Evolutionary conservation across 371 early-diverging fungal genomes (phyloP).

Genomic region (Zancudomyces culisetae): DNA sequence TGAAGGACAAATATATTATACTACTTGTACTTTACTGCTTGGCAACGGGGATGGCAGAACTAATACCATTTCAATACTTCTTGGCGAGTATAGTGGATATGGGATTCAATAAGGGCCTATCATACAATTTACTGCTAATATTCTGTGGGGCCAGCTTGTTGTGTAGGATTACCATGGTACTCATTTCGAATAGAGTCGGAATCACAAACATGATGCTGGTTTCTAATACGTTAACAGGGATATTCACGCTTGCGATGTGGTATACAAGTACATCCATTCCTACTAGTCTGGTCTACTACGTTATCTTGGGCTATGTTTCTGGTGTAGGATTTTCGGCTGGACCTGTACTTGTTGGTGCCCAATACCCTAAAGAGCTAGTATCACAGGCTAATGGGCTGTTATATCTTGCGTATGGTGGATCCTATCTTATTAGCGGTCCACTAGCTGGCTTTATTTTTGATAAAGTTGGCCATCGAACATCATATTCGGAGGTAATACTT

Average conservation of each 20-base stretch:
- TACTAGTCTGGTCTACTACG: constrained; percentile 23
- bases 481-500: constrained; percentile 10
- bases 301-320: constrained; percentile 24
- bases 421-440: constrained; percentile 11
- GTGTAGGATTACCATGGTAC: no score
- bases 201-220: constrained; percentile 30
- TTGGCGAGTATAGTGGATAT: no score
- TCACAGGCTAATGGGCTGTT: constrained; percentile 12
- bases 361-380: constrained; percentile 10
- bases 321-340: constrained; percentile 23
- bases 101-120: no score
- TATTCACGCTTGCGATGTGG: background rate
- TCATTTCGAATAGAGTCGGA: constrained; percentile 37
- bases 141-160: no score
- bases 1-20: background rate
- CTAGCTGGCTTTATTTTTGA: constrained; percentile 14
- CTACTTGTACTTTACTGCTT: no score
- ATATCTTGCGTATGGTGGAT: constrained; percentile 9
- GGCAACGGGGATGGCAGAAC: no score
- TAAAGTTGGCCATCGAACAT: constrained; percentile 9
- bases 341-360: constrained; percentile 21
- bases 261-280: constrained; percentile 11
- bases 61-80: no score
- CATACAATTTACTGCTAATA: constrained; percentile 22
- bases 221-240: constrained; percentile 8